A percentile compares a stretch with the other conserved stretches of the same genome.
These are phyloP conservation scores for Boletus fagicola DNA, from an alignment of 768 basidiomycete species.

Conservation along the genomic window DNA sequence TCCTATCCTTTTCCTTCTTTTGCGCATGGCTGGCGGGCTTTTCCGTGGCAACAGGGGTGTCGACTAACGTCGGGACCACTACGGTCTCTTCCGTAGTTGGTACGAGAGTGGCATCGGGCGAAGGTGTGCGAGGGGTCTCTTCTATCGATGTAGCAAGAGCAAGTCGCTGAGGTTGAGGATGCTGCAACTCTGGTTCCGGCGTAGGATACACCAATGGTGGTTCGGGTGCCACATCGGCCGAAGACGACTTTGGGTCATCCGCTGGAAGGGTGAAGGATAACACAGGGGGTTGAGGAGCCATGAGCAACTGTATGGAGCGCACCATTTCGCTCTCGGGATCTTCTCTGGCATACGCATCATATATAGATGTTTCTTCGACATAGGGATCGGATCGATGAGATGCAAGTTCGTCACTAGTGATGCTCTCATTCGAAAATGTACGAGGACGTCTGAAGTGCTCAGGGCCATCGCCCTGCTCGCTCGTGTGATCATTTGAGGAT, in stretches of 20 bases:
- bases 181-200: constrained; percentile 49
- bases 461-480: constrained; percentile 60
- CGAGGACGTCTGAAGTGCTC: constrained; percentile 37
- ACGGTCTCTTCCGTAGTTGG: constrained; percentile 28
- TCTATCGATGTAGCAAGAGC: constrained; percentile 32
- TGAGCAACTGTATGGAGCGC: constrained; percentile 21
- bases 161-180: constrained; percentile 62
- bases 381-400: constrained; percentile 64
- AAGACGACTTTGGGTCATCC: constrained; percentile 11
- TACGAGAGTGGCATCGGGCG: constrained; percentile 44
- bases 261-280: constrained; percentile 26
- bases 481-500: constrained; percentile 51
- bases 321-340: constrained; percentile 47
- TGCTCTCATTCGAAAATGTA: constrained; percentile 39
- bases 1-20: constrained; percentile 74
- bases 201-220: constrained; percentile 35
- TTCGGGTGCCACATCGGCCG: constrained; percentile 16
- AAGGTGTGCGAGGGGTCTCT: constrained; percentile 56
- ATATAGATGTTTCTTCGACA: constrained; percentile 79
- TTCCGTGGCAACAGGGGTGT: constrained; percentile 17
- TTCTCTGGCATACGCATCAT: constrained; percentile 72
- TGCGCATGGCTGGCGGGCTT: constrained; percentile 32
- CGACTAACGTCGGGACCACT: constrained; percentile 26
- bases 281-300: constrained; percentile 20
- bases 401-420: constrained; percentile 39